A percentile compares a stretch with the other conserved stretches of the same genome.
Conservation (phyloP, 495 filamentous ascomycete genomes). For the Jackrogersella minutella region DNA sequence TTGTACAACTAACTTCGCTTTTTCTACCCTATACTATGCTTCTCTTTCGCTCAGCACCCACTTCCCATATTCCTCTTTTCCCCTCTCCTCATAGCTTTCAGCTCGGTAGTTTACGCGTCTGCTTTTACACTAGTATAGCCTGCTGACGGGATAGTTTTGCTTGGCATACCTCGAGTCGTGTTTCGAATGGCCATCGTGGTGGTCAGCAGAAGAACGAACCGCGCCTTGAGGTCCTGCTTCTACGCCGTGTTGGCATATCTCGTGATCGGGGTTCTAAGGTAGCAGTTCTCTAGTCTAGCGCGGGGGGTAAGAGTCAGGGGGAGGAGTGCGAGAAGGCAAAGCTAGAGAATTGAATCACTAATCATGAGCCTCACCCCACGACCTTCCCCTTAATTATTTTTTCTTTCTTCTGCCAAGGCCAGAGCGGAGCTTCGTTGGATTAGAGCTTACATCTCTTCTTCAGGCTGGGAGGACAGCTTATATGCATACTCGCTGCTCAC, state of each 20-base stretch:
- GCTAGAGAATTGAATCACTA: no score
- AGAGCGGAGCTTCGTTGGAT: no score
- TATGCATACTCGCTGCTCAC: no score
- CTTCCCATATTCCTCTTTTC: background rate
- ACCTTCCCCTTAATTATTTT: no score
- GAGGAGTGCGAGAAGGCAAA: no score
- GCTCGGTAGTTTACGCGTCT: background rate
- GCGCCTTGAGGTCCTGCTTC: background rate
- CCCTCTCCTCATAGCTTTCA: background rate
- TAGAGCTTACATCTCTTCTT: no score
- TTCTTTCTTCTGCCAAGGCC: no score
- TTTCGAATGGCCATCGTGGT: background rate
- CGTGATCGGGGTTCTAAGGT: background rate
- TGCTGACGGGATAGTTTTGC: background rate
- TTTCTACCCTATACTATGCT: background rate
- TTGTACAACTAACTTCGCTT: background rate
- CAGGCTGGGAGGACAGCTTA: no score
- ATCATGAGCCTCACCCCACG: no score
- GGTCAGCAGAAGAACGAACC: background rate
- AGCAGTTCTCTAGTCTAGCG: no score
- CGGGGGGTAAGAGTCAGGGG: no score
- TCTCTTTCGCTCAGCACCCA: background rate
- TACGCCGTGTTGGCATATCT: background rate
- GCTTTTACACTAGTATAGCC: background rate
- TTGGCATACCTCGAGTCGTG: no score